phyloP scores from a whole-genome alignment of 805 yeast genomes.

The Candida parachauliodes region DNA sequence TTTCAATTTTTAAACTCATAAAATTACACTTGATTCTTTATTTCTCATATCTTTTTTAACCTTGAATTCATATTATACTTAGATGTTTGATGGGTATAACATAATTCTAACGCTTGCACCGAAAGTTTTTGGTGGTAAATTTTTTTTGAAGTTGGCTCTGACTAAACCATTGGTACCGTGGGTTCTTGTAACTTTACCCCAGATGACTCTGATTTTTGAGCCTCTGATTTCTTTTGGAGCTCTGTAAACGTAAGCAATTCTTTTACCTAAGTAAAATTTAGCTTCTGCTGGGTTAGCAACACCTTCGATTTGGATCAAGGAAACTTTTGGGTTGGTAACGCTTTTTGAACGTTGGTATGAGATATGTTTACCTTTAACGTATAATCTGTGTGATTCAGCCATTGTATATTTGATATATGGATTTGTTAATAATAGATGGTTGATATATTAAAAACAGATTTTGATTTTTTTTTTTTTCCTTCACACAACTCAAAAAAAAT shows the following conservation, averaged over 20 bases:
- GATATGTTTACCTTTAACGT: conserved; percentile 99
- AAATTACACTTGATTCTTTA: not conserved
- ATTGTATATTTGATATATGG: conserved; percentile 40
- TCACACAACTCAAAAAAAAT: conserved; percentile 2
- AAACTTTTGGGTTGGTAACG: conserved; percentile 96
- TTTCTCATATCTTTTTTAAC: not conserved
- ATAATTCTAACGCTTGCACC: conserved; percentile 99
- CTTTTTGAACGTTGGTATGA: conserved; percentile 99
- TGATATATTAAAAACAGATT: conserved; percentile 5
- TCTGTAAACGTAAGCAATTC: conserved; percentile 99
- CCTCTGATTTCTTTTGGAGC: conserved; percentile 98
- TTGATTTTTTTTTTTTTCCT: conserved; percentile 3
- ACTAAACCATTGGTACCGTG: conserved; percentile 99
- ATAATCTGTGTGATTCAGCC: conserved; percentile 98
- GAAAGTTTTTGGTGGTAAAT: conserved; percentile 99
- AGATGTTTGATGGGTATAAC: conserved; percentile 99
- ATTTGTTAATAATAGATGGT: conserved; percentile 6
- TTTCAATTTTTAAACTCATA: no score
- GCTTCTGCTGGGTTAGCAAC: conserved; percentile 90
- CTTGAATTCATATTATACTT: conserved; percentile 28
- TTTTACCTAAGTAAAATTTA: conserved; percentile 98
- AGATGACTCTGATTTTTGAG: conserved; percentile 97
- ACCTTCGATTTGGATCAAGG: conserved; percentile 96
- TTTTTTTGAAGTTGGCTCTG: conserved; percentile 98
- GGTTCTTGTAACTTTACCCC: conserved; percentile 99